These are phyloP conservation scores for Yamadazyma atlantica DNA, from an alignment of 1,139 yeast genomes.

Conservation along the genomic window DNA sequence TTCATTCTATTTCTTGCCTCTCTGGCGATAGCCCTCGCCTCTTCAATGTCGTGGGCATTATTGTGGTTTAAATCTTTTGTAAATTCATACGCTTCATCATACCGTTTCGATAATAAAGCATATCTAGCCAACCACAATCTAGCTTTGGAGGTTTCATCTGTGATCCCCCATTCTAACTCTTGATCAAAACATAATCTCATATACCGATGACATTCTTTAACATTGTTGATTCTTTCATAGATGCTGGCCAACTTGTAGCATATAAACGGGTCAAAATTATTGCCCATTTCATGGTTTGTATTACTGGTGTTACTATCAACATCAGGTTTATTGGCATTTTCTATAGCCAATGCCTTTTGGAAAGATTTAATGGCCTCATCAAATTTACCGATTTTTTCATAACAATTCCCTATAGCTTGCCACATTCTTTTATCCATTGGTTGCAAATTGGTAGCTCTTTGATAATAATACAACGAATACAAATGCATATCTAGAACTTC, in stretches of 20 bases:
- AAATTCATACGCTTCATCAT: constrained; percentile 68
- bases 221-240: constrained; percentile 56
- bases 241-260: constrained; percentile 69
- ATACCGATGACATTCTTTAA: constrained; percentile 55
- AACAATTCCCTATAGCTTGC: constrained; percentile 93
- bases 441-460: constrained; percentile 83
- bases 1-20: constrained; percentile 57
- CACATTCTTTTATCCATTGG: constrained; percentile 94
- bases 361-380: constrained; percentile 65
- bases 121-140: constrained; percentile 82
- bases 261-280: constrained; percentile 46
- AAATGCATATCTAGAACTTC: constrained; percentile 95
- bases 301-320: not conserved
- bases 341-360: constrained; percentile 55
- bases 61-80: constrained; percentile 78
- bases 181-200: constrained; percentile 75
- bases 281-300: constrained; percentile 7
- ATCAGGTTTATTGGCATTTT: constrained; percentile 23
- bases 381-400: constrained; percentile 71
- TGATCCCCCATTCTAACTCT: constrained; percentile 64
- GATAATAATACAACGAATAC: constrained; percentile 89
- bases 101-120: constrained; percentile 58
- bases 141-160: constrained; percentile 80
- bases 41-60: constrained; percentile 82
- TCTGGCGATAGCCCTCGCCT: constrained; percentile 80